A percentile compares a stretch with the other conserved stretches of the same genome.
Conservation (phyloP, 2,329 filamentous ascomycete genomes). For the Chaetomium sp. region DNA sequence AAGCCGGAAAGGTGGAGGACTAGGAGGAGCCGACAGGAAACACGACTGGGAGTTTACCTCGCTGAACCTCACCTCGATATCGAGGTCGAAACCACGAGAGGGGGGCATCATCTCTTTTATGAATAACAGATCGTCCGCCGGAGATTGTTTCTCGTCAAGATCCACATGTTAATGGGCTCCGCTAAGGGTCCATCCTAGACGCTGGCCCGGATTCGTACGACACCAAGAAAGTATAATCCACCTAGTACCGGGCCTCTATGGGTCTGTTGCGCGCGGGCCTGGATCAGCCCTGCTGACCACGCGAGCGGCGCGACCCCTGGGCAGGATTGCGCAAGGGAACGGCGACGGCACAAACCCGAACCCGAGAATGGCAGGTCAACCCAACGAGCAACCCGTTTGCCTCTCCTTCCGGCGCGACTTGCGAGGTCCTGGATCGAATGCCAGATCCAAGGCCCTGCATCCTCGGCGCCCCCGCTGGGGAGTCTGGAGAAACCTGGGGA, state of each 20-base stretch:
- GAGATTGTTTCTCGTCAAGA: background rate
- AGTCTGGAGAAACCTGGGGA: background rate
- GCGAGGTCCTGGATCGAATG: conserved; percentile 3
- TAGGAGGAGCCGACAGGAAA: background rate
- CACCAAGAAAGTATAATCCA: conserved; percentile 4
- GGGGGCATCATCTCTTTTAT: conserved; percentile 5
- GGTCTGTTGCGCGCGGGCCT: background rate
- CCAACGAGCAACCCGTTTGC: background rate
- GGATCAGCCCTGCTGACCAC: conserved; percentile 19
- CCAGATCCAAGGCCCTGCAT: too few relatives aligned
- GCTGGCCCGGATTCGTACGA: conserved; percentile 4
- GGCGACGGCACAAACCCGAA: background rate
- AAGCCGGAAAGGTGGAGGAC: background rate
- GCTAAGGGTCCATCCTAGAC: background rate
- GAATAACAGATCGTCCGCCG: background rate
- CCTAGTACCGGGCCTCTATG: too few relatives aligned
- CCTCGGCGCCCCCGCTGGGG: background rate
- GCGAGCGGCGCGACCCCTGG: conserved; percentile 15
- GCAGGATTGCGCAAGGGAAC: conserved; percentile 17
- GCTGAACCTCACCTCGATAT: background rate
- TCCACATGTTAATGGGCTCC: background rate
- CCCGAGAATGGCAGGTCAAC: too few relatives aligned
- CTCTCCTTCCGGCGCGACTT: conserved; percentile 6
- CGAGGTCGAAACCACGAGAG: background rate
- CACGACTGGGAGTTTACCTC: conserved; percentile 5